A percentile compares a stretch with the other conserved stretches of the same genome.
Evolutionary conservation across 495 filamentous ascomycete genomes (phyloP).

Genomic region (Elasticomyces elasticus): DNA sequence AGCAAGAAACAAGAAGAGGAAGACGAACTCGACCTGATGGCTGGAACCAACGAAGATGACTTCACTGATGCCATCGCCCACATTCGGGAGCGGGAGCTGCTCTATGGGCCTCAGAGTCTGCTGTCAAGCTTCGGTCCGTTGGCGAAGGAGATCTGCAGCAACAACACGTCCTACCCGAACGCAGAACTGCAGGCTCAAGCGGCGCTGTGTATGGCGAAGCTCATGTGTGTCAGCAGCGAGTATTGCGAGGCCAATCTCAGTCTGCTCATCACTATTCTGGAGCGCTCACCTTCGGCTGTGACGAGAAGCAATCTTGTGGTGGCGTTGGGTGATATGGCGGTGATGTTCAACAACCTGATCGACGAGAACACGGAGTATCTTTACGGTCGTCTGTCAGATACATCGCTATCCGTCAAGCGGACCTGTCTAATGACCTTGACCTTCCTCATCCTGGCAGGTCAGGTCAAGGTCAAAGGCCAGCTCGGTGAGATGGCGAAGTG

Average conservation of each 20-base stretch:
- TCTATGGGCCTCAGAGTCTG: slow-evolving; percentile 77
- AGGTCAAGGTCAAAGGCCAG: slow-evolving; percentile 99
- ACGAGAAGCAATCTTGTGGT: slow-evolving; percentile 94
- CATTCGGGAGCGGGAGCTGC: slow-evolving; percentile 86
- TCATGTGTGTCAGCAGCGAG: slow-evolving; percentile 77
- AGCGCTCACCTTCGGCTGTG: slow-evolving; percentile 78
- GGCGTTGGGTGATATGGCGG: slow-evolving; percentile 95
- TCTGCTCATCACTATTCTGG: slow-evolving; percentile 94
- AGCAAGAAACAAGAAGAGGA: slow-evolving; percentile 33
- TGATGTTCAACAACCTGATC: slow-evolving; percentile 98
- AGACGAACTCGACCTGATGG: slow-evolving; percentile 92
- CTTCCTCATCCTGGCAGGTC: slow-evolving; percentile 91
- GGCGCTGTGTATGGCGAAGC: slow-evolving; percentile 91
- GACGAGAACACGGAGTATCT: slow-evolving; percentile 99
- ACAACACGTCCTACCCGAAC: slow-evolving; percentile 83
- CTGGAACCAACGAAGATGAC: slow-evolving; percentile 95
- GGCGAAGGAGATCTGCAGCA: slow-evolving; percentile 84
- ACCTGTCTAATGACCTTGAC: slow-evolving; percentile 98
- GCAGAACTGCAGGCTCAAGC: slow-evolving; percentile 82
- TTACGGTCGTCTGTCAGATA: slow-evolving; percentile 83
- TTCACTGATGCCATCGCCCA: slow-evolving; percentile 94
- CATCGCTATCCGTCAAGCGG: slow-evolving; percentile 80
- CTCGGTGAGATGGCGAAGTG: slow-evolving; percentile 99
- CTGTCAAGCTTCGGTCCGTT: slow-evolving; percentile 83
- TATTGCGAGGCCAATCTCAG: slow-evolving; percentile 92